Conservation (phyloP, 306 rosid genomes). For the Rubus idaeus region DNA sequence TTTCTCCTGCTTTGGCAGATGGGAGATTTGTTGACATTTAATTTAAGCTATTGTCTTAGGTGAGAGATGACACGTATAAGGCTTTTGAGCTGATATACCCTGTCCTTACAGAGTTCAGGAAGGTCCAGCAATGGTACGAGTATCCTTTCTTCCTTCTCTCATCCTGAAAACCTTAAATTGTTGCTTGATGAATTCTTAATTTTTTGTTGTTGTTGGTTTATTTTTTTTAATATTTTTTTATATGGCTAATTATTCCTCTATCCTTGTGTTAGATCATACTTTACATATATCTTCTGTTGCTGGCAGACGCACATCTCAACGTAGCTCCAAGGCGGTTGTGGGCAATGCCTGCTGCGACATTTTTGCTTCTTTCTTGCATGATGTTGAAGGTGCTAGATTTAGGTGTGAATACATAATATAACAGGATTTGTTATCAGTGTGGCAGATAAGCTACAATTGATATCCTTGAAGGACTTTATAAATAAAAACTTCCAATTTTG, state of each 20-base stretch:
- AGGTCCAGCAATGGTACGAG: slow-evolving; percentile 65
- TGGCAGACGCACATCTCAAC: slow-evolving; percentile 6
- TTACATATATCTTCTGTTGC: background rate
- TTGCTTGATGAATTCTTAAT: background rate
- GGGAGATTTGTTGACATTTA: background rate
- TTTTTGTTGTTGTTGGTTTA: background rate
- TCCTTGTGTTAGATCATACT: background rate
- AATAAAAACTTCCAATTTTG: background rate
- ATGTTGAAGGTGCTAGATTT: slow-evolving; percentile 3
- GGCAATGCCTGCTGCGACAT: background rate
- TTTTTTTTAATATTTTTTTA: too few species aligned
- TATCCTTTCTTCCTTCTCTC: background rate
- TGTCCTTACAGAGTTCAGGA: slow-evolving; percentile 81
- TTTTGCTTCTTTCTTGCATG: slow-evolving; percentile 8
- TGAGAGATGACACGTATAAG: slow-evolving; percentile 81
- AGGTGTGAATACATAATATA: slow-evolving; percentile 15
- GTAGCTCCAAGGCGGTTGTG: background rate
- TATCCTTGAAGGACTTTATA: background rate
- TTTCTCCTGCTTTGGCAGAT: background rate
- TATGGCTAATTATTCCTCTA: background rate
- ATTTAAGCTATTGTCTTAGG: slow-evolving; percentile 36
- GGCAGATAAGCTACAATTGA: slow-evolving; percentile 5
- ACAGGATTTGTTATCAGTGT: background rate
- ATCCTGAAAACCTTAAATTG: background rate
- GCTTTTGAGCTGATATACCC: slow-evolving; percentile 88